Conservation (phyloP, 768 basidiomycete genomes). For the Trametes villosa region DNA sequence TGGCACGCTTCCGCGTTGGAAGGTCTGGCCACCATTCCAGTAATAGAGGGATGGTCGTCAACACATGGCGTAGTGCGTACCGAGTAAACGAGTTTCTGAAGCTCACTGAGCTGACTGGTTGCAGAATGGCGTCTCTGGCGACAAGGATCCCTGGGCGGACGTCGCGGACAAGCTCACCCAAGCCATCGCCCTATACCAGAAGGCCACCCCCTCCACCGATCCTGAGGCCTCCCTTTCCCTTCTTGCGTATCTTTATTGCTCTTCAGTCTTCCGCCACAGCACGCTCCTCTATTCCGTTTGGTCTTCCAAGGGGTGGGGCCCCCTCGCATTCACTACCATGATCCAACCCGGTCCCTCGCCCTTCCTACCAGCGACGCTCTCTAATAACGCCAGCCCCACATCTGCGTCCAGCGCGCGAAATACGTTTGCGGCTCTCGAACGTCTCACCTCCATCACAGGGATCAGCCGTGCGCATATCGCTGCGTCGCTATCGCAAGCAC, state of each 20-base stretch:
- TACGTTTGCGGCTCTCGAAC: slow-evolving; percentile 57
- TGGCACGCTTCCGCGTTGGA: slow-evolving; percentile 94
- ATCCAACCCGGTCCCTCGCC: slow-evolving; percentile 64
- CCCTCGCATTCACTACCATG: slow-evolving; percentile 75
- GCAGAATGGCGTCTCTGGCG: slow-evolving; percentile 60
- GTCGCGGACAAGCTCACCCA: slow-evolving; percentile 75
- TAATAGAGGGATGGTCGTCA: slow-evolving; percentile 85
- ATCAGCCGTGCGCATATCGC: slow-evolving; percentile 74
- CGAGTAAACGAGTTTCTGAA: background rate
- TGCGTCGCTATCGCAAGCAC: slow-evolving; percentile 64
- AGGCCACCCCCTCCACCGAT: slow-evolving; percentile 50
- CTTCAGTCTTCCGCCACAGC: slow-evolving; percentile 71
- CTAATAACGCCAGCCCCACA: slow-evolving; percentile 45
- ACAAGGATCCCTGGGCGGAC: slow-evolving; percentile 77
- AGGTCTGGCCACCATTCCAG: slow-evolving; percentile 75
- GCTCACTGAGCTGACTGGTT: background rate
- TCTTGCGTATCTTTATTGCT: slow-evolving; percentile 68
- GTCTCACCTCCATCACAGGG: slow-evolving; percentile 68
- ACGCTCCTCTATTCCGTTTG: slow-evolving; percentile 77
- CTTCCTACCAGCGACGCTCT: slow-evolving; percentile 61
- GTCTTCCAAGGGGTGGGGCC: slow-evolving; percentile 89
- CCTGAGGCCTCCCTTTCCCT: slow-evolving; percentile 60
- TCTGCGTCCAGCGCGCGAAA: slow-evolving; percentile 17
- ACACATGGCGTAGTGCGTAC: slow-evolving; percentile 70
- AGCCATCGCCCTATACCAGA: slow-evolving; percentile 62